phyloP scores from a whole-genome alignment of 768 basidiomycete genomes.

The Pleurotus giganteus region DNA sequence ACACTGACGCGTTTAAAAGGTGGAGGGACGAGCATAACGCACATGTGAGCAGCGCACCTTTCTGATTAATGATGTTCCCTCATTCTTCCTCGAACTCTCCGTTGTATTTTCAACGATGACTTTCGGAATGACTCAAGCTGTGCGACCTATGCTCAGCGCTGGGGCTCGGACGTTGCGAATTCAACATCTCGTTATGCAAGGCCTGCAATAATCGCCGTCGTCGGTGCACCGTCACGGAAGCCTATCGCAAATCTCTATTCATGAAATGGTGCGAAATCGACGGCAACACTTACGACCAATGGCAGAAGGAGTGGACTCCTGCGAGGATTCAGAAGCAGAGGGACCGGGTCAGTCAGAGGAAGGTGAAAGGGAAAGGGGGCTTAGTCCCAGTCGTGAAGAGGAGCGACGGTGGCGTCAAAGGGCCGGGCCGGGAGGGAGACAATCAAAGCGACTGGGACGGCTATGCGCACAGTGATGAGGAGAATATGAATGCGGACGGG shows the following conservation, averaged over 20 bases:
- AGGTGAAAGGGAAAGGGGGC: too few relatives aligned
- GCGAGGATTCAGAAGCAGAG: background rate
- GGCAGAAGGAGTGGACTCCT: background rate
- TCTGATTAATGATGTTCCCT: background rate
- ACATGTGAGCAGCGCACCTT: background rate
- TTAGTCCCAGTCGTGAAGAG: too few relatives aligned
- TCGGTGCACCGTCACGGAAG: background rate
- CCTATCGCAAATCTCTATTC: background rate
- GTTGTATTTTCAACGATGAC: too few relatives aligned
- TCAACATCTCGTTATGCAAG: background rate
- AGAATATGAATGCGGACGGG: too few relatives aligned
- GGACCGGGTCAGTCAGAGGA: too few relatives aligned
- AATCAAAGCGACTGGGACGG: too few relatives aligned
- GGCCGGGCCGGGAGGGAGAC: too few relatives aligned
- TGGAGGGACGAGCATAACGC: background rate
- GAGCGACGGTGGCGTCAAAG: too few relatives aligned
- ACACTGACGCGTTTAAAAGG: background rate
- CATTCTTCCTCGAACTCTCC: background rate
- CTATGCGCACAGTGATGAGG: too few relatives aligned
- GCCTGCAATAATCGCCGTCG: background rate
- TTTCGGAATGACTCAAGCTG: too few relatives aligned
- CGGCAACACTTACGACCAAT: background rate
- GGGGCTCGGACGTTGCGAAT: background rate
- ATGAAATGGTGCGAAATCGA: background rate
- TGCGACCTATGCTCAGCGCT: background rate